Evolutionary conservation across 1,284 basidiomycete species (phyloP), one percentile per base, ranked within the genome.

Genomic region (Apiotrichum sp.): DNA sequence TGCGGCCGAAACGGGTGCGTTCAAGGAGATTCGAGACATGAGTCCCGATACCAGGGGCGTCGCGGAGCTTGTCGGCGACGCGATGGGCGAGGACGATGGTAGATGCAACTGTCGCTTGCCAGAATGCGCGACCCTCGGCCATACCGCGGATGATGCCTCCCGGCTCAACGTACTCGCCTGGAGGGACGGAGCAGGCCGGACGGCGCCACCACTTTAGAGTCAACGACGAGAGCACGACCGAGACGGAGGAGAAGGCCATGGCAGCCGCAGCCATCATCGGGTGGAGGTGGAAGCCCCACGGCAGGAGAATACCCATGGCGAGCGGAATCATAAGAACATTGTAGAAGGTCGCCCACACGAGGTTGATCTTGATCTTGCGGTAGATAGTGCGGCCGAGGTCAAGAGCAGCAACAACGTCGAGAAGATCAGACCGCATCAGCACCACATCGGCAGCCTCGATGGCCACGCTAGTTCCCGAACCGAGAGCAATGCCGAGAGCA

Each of bases 371-470:
- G 78, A 99, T 98, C 63, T 93, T 91, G 36, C 80, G 73, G 78
- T 97, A 97, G 70, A 99, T 98, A 45, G 83, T 80, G 48, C 84
- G 83, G 9, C 93, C 91, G 51, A 99, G 86, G 72, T 97, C 84
- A 33, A 98, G 84, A 0, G 95, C 91, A 0, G 95, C 92, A 57
- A 98, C 92, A 55, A 99, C 96, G 72, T 98, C 96, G 53, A 97
- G 83, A 8, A 98, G 82, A 72, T 98, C 91, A 6, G 89, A 88
- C 53, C 90, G 87, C 89, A 98, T 97, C 57, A 99, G 86, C 11
- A 99, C 93, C 59, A 98, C 87, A 74, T 96, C 92, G 7, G 96
- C 96, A 0, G 96, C 95, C 78, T 98, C 95, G 59, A 99, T 88
- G 3, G 96, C 96, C 40, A 98, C 90, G 31, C 92, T 93, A 6